Evolutionary conservation across 2,329 filamentous ascomycete genomes (phyloP), one percentile per base, ranked within the genome.

Genomic region (Paracoccidioides brasiliensis): DNA sequence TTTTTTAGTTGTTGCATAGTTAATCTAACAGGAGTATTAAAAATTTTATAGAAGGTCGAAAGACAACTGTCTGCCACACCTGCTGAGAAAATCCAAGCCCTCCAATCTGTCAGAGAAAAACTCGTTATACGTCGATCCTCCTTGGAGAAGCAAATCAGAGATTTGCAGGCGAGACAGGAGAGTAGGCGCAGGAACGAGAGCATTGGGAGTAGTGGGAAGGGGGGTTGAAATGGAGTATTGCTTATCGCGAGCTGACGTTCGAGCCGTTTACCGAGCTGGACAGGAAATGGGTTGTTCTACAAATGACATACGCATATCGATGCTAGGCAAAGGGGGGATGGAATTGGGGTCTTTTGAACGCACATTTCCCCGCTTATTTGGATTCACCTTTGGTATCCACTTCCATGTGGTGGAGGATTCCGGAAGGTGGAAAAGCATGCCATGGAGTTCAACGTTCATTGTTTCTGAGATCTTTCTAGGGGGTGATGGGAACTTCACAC

Each of bases 121-220:
- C 66, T 84, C 12, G 64, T 78, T 2, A 63, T 67, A 5, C 80
- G 79, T 63, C 79, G 73, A 64, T 70, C 71, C 5, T 76, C 76
- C 51, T 63, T 84, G 53, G 77, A 83, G 64, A 74, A 68, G 59
- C 83, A 84, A 64, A 76, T 84, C 54, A 70, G 68, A n/a, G 73
- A 77, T 57, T 52, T 80, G 51, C 70, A 77, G 45, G 66, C 66
- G 30, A 73, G 72, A 50, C 66, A 70, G 30, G 63, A 69, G 22
- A 70, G 70, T 37, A 72, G 68, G 59, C 28, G 41, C 32, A 42
- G 32, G 33, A 35, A 33, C 32, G 41, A 41, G 32, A 43, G 22
- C 22, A 40, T 28, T 12, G 35, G 41, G 2, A 49, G 9, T 32
- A 35, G 30, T 14, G 53, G 40, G 41, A 46, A 22, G 43, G 56